Evolutionary conservation across 148 eudicot genomes (phyloP), one percentile per base, ranked within the genome.

Genomic region (Pharnaceum exiguum): DNA sequence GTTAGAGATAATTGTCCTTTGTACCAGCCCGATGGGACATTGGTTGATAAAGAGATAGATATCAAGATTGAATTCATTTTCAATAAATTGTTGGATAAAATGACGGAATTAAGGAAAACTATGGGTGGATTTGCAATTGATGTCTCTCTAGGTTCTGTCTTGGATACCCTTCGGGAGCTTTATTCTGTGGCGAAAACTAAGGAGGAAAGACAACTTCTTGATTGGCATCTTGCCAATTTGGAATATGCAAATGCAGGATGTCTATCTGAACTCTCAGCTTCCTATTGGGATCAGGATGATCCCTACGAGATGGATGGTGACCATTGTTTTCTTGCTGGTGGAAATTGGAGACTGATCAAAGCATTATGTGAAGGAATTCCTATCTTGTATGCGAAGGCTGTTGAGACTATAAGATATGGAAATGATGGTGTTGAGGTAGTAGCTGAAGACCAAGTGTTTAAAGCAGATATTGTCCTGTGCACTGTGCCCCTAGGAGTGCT

Each of bases 301-400:
- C 95, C 97, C 26, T 90, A 87, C 66, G 97, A 90, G 71, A 90
- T 90, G 97, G 89, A 89, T 31, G 97, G 97, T 18, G 97, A 90
- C 68, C 97, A 90, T 66, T 90, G 95, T 75, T 84, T 90, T 74
- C 95, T 87, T 67, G 87, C 97, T 12, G 95, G 97, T 25, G 95
- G 97, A 49, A 90, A 90, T 70, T 68, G 89, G 85, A 77, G 89
- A 71, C 31, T 90, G 43, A 78, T 90, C 35, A 85, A 73, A 68
- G 82, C 97, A 39, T 68, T 90, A 55, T 78, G 93, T 46, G 86
- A 87, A 71, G 95, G 80, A 51, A 70, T 90, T 70, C 93, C 95
- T 39, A 87, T 90, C 15, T 66, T 77, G 49, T 90, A 87, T 56
- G 84, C 69, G 25, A 84, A 82, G 67, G 66, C 78, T 3, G 89